Evolutionary conservation across 2,329 filamentous ascomycete species (phyloP).

Genomic region (Hypoxylon sp.): DNA sequence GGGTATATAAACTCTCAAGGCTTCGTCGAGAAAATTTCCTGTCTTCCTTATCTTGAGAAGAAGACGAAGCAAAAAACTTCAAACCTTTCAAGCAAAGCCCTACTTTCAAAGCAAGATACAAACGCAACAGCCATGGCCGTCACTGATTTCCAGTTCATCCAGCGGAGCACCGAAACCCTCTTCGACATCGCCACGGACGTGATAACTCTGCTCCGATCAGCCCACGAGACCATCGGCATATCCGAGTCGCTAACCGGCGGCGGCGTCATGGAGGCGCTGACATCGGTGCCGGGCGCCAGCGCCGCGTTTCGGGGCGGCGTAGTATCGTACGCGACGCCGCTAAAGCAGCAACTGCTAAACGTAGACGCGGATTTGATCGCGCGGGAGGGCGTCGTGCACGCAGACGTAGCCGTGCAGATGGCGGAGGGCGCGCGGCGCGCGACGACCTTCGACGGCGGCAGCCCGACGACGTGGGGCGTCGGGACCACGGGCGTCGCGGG

Average conservation of each 20-base stretch:
- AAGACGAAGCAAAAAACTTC: too few relatives aligned
- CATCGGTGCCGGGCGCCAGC: constrained; percentile 44
- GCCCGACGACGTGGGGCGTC: constrained; percentile 37
- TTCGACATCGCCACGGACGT: constrained; percentile 20
- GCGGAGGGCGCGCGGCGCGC: constrained; percentile 26
- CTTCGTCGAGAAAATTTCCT: too few relatives aligned
- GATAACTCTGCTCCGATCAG: constrained; percentile 11
- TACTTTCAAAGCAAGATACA: too few relatives aligned
- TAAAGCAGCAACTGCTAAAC: constrained; percentile 43
- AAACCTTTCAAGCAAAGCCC: too few relatives aligned
- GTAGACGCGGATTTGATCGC: constrained; percentile 37
- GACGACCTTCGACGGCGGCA: constrained; percentile 21
- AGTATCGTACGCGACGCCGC: constrained; percentile 44
- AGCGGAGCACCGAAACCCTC: constrained; percentile 4
- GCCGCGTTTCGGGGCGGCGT: constrained; percentile 46
- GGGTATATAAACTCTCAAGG: too few relatives aligned
- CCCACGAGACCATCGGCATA: constrained; percentile 25
- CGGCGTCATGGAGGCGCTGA: constrained; percentile 44
- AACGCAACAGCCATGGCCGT: not conserved
- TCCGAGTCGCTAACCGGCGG: constrained; percentile 48
- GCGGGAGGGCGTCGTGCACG: constrained; percentile 38
- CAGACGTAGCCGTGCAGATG: constrained; percentile 39
- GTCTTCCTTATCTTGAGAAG: too few relatives aligned
- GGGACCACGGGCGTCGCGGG: constrained; percentile 42
- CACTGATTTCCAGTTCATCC: not conserved